Evolutionary conservation across 371 early-diverging fungal species (phyloP).

Genomic region (Batrachochytrium dendrobatidis): DNA sequence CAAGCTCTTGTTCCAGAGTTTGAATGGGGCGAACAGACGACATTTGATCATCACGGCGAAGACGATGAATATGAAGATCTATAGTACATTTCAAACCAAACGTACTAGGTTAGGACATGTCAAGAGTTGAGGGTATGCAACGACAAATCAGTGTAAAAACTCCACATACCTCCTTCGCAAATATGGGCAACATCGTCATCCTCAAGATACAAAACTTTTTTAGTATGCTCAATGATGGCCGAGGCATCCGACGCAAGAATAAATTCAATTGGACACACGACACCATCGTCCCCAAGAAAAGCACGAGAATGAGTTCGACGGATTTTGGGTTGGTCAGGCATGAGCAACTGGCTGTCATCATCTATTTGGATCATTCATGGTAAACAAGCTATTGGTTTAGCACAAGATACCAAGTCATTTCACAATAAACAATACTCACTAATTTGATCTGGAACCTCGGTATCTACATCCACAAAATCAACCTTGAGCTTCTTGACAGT

Average conservation of each 20-base stretch:
- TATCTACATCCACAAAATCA: constrained; percentile 76
- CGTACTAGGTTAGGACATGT: constrained; percentile 6
- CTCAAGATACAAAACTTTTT: constrained; percentile 96
- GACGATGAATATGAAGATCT: constrained; percentile 95
- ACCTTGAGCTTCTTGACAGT: constrained; percentile 57
- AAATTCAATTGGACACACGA: constrained; percentile 91
- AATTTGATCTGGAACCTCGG: constrained; percentile 2
- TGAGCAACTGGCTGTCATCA: constrained; percentile 19
- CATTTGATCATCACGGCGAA: constrained; percentile 84
- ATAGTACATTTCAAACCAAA: constrained; percentile 2
- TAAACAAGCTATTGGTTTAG: neutral
- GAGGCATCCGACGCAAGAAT: constrained; percentile 98
- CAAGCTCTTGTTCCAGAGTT: constrained; percentile 95
- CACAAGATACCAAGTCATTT: constrained; percentile 10
- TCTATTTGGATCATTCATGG: constrained; percentile 9
- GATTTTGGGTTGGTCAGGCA: constrained; percentile 52
- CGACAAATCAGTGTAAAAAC: neutral
- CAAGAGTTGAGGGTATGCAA: neutral
- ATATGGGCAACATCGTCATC: constrained; percentile 99
- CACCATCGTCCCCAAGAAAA: constrained; percentile 89
- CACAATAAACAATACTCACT: neutral
- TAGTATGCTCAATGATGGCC: constrained; percentile 99
- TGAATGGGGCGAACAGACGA: constrained; percentile 90
- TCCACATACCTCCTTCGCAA: constrained; percentile 64
- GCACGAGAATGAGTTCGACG: constrained; percentile 89